Evolutionary conservation across 345 rosid species (phyloP).

Genomic region (Arabidopsis arenosa): DNA sequence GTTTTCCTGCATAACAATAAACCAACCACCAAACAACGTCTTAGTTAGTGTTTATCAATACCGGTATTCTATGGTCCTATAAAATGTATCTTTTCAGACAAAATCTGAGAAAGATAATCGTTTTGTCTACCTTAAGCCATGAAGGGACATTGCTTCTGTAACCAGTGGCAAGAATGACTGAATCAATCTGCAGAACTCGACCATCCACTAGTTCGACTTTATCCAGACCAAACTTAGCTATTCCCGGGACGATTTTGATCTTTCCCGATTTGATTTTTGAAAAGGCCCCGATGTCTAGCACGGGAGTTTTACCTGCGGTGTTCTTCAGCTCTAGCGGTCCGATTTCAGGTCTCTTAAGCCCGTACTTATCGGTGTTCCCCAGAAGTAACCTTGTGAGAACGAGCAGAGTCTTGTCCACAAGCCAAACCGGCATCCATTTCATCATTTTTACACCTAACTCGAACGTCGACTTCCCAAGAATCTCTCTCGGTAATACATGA

Average conservation of each 20-base stretch:
- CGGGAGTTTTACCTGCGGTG: constrained; percentile 75
- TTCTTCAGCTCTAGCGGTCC: constrained; percentile 76
- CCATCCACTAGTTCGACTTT: constrained; percentile 76
- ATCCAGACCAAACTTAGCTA: constrained; percentile 56
- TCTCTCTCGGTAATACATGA: constrained; percentile 81
- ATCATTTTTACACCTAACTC: constrained; percentile 58
- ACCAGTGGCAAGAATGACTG: constrained; percentile 82
- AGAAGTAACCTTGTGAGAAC: constrained; percentile 57
- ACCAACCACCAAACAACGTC: constrained; percentile 8
- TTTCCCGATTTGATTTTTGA: constrained; percentile 64
- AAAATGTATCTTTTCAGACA: neutral
- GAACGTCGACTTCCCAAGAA: constrained; percentile 70
- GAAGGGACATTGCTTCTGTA: constrained; percentile 89
- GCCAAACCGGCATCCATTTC: constrained; percentile 72
- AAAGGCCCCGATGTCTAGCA: constrained; percentile 71
- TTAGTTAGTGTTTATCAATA: constrained; percentile 19
- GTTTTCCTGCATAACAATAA: constrained; percentile 55
- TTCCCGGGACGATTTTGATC: constrained; percentile 71
- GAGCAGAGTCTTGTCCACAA: constrained; percentile 68
- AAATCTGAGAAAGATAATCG: neutral
- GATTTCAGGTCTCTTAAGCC: constrained; percentile 59
- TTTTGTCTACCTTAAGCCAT: constrained; percentile 71
- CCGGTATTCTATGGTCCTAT: neutral
- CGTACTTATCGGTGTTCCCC: constrained; percentile 61
- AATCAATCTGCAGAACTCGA: constrained; percentile 56